Base-by-base conservation (phyloP, 306 rosid genomes). In the Ochetophila trinervis region DNA sequence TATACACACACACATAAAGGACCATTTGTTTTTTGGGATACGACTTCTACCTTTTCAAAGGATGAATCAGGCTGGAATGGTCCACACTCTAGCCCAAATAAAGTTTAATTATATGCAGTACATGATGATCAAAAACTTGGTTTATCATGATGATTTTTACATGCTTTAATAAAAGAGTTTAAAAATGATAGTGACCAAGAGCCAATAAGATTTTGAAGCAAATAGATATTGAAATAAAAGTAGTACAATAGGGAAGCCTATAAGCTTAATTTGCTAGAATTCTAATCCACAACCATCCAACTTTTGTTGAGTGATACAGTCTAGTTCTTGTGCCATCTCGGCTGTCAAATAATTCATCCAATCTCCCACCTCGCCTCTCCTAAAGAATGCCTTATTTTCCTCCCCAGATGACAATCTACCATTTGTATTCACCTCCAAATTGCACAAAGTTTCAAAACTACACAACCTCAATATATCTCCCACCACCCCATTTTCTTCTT, bases 401-500 rank as follows among this genome's bases (percentile, higher is more conserved):
- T 57, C 64, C 3, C 82, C 85, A 13, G 57, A 3, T 0, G 16
- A 0, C 17, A 69, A 4, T 56, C 55, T 75, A 4, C 76, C 87
- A 0, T 13, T 82, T 57, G 65, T 82, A 35, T 82, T 78, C 42
- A 75, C 79, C 60, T 72, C 72, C 76, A 82, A 47, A 44, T 60
- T 68, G 16, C 76, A 76, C 27, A 80, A 34, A 52, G 19, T 69
- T 4, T 80, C 82, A 61, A 82, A 75, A 35, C 75, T 68, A 62
- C 84, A 82, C 47, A 75, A 7, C 54, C 34, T 48, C 37, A 68
- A 36, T 15, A 82, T 53, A 24, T 73, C 57, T 54, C 58, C 68
- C 10, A 66, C 63, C 50, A 55, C 42, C 5, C 71, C 76, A 6
- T 40, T 34, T 4, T 16, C 72, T 57, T 80, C 70, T 54, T 80